These are phyloP conservation scores for Chlorella variabilis DNA, from an alignment of 163 green algal genomes.

Conservation along the genomic window DNA sequence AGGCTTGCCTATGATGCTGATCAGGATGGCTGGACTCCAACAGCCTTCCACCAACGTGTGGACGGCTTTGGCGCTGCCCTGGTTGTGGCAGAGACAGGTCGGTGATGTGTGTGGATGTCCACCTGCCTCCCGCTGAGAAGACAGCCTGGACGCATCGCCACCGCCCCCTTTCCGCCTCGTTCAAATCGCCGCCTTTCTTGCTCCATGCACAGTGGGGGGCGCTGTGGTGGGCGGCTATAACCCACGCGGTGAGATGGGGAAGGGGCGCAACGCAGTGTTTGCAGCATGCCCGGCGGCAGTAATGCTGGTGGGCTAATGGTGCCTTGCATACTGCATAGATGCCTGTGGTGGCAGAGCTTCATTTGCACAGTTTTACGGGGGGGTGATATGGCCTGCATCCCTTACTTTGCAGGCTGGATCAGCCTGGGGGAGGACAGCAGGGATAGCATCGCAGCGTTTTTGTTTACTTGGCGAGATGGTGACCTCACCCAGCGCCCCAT, in stretches of 20 bases:
- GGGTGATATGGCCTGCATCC: no score
- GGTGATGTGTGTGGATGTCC: no score
- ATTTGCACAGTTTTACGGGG: no score
- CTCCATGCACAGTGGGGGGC: conserved; percentile 41
- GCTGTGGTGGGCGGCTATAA: conserved; percentile 83
- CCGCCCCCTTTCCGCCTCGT: not conserved
- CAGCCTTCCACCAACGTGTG: conserved; percentile 70
- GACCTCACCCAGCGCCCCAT: conserved; percentile 52
- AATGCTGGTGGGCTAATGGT: no score
- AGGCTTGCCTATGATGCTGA: conserved; percentile 65
- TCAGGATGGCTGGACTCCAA: conserved; percentile 64
- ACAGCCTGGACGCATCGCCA: not conserved
- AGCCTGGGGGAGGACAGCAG: conserved; percentile 74
- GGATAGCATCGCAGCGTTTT: conserved; percentile 74
- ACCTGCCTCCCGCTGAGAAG: no score
- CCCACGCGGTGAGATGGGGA: no score
- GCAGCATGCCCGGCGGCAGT: no score
- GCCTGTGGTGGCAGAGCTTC: no score
- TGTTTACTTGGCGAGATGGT: conserved; percentile 79
- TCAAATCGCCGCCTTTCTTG: not conserved
- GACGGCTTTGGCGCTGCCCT: conserved; percentile 72
- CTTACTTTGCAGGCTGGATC: conserved; percentile 75
- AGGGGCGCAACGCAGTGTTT: no score
- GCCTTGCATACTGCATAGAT: no score
- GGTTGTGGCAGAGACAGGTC: conserved; percentile 61